Evolutionary conservation across 2,329 filamentous ascomycete species (phyloP), one percentile per base, ranked within the genome.

Genomic region (Cyphellophora europaea): DNA sequence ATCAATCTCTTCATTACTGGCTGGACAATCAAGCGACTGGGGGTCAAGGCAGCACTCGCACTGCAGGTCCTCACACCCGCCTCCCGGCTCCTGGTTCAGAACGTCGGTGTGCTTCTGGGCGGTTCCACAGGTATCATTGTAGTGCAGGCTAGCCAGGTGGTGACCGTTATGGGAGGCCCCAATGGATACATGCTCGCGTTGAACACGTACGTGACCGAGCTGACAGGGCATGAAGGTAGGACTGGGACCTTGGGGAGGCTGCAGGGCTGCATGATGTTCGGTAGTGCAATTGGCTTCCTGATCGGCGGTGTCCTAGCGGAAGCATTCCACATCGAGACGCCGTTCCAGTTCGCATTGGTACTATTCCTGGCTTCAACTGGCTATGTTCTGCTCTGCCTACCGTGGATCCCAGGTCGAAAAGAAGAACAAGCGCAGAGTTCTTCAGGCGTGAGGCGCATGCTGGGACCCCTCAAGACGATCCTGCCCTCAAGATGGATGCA

Each of bases 161-260:
- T 84, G 35, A 82, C 77, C 0, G 62, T 83, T 11, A 44, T 84
- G 2, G 80, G 80, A 0, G 80, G 80, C 0, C 79, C 79, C 0
- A 71, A 72, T 0, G 80, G 80, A 0, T 84, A 82, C 48, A 68
- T 83, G 6, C 65, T 84, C 3, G 71, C 79, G 1, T 62, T 82
- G 14, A 84, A 84, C 45, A 77, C 78, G 10, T 75, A 79, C 29
- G 75, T 79, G 1, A 71, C 77, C 2, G 79, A 83, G 50, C 61
- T 81, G 2, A 72, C 80, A 0, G 63, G 71, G 25, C 69, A 77
- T 0, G 58, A 66, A 13, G 62, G 72, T 35, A 63, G 79, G 3
- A 85, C 80, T 0, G 73, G 67, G 0, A 71, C 78, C 0, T 72
- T 84, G 38, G 80, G 80, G 1, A 64, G 71, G 44, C 58, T 85